Evolutionary conservation across 1,139 yeast species (phyloP).

Genomic region (Lodderomyces orthopsilosis): DNA sequence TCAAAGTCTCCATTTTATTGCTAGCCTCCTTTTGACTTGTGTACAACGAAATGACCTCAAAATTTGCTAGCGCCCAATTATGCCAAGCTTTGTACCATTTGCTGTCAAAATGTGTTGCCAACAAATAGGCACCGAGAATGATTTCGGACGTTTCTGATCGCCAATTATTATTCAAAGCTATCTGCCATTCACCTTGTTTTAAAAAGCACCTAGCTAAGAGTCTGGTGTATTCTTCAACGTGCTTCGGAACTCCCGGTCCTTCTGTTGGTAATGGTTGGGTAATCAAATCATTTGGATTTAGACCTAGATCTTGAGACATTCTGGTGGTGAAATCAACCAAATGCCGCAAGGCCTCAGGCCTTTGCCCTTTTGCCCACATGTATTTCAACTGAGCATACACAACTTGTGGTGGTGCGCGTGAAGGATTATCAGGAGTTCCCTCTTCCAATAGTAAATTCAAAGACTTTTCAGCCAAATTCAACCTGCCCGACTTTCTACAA

Average conservation of each 20-base stretch:
- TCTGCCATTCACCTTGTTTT: constrained; percentile 98
- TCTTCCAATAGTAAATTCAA: constrained; percentile 71
- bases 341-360: constrained; percentile 80
- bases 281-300: constrained; percentile 76
- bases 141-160: constrained; percentile 73
- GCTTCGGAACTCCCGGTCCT: constrained; percentile 70
- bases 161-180: constrained; percentile 76
- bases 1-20: constrained; percentile 16
- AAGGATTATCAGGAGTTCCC: constrained; percentile 57
- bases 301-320: constrained; percentile 83
- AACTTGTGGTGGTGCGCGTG: constrained; percentile 90
- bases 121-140: constrained; percentile 83
- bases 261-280: constrained; percentile 84
- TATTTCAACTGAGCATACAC: constrained; percentile 95
- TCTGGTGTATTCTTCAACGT: constrained; percentile 80
- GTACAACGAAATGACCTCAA: constrained; percentile 80
- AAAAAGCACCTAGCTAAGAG: constrained; percentile 89
- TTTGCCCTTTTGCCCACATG: constrained; percentile 95
- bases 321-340: constrained; percentile 87
- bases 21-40: constrained; percentile 34
- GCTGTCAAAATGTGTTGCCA: constrained; percentile 92
- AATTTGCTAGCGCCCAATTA: constrained; percentile 97
- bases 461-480: constrained; percentile 90
- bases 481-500: constrained; percentile 89
- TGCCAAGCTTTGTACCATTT: constrained; percentile 99